Evolutionary conservation across 768 basidiomycete species (phyloP), one percentile per base, ranked within the genome.

Genomic region (Royoungia palumana): DNA sequence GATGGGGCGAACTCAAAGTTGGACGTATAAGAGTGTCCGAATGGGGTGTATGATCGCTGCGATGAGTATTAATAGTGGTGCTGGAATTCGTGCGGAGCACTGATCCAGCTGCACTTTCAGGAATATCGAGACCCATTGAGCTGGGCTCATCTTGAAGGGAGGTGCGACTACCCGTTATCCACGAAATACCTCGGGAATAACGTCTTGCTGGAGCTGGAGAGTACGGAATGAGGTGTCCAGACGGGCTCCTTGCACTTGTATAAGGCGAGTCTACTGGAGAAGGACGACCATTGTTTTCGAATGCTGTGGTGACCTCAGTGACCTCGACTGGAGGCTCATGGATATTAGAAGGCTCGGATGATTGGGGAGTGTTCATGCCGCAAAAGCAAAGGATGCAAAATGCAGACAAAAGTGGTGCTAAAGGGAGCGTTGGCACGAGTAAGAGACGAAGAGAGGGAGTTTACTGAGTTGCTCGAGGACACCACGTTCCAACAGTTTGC

Each of bases 171-270:
- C 50, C 40, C 16, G 34, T 9, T 16, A 53, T 44, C 51, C 45
- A 51, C 7, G 55, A 12, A 2, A 49, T 28, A 37, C 45, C 50
- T 37, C 37, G 53, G 2, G 61, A 54, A 40, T 41, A 39, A 20
- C 38, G 53, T 25, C 53, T 57, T 44, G 48, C 40, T 7, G 46
- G 51, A 30, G 38, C 10, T 5, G 48, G 63, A 16, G 61, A 41
- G 35, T 37, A 40, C 8, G 60, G 60, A 3, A 35, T 4, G 14
- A 65, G 54, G 21, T 63, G 62, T 16, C 54, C 60, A 28, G 60
- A 63, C 19, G 35, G 44, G 17, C 44, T 51, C 25, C 50, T 51
- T 24, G 44, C 39, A 25, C n/a, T 35, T 9, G 21, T 45, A 13
- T 41, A 41, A 24, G 44, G 39, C 16, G 25, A 27, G 20, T 50